Conservation (phyloP, 2,329 filamentous ascomycete genomes). For the Paecilomyces dactylethromorphus region DNA sequence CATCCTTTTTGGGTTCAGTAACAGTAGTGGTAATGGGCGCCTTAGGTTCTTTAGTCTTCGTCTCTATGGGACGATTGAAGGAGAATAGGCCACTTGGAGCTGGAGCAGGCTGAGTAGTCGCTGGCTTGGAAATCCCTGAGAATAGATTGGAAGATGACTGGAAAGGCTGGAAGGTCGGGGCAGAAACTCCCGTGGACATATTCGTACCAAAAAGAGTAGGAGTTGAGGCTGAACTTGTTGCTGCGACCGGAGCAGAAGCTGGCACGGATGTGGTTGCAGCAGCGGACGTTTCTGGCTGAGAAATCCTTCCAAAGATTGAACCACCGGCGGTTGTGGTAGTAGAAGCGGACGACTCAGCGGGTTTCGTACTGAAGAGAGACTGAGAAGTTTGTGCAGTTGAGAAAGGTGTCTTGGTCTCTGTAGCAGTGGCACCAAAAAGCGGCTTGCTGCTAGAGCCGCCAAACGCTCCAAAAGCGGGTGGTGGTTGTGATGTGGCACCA, state of each 20-base stretch:
- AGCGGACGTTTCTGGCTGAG: conserved; percentile 8
- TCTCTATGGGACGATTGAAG: background rate
- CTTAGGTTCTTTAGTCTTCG: background rate
- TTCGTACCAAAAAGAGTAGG: conserved; percentile 11
- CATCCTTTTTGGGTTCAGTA: background rate
- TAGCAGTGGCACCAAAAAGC: conserved; percentile 10
- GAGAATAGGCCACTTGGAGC: background rate
- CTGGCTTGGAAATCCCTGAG: conserved; percentile 2
- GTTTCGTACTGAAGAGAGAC: conserved; percentile 16
- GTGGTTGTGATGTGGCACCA: conserved; percentile 8
- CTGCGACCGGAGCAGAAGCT: conserved; percentile 5
- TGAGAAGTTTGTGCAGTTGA: conserved; percentile 15
- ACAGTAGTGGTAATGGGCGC: background rate
- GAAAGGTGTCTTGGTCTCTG: conserved; percentile 9
- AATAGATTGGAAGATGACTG: conserved; percentile 14
- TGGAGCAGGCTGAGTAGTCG: background rate
- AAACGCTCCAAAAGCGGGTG: conserved; percentile 11
- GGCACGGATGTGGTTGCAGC: conserved; percentile 8
- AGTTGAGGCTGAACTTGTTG: conserved; percentile 10
- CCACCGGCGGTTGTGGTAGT: conserved; percentile 8
- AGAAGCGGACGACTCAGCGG: conserved; percentile 10
- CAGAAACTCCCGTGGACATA: conserved; percentile 9
- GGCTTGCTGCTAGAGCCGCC: conserved; percentile 8
- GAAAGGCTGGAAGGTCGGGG: conserved; percentile 14
- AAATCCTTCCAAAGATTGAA: conserved; percentile 23